Base-by-base conservation (phyloP, 768 basidiomycete species). In the Kwoniella heveanensis region DNA sequence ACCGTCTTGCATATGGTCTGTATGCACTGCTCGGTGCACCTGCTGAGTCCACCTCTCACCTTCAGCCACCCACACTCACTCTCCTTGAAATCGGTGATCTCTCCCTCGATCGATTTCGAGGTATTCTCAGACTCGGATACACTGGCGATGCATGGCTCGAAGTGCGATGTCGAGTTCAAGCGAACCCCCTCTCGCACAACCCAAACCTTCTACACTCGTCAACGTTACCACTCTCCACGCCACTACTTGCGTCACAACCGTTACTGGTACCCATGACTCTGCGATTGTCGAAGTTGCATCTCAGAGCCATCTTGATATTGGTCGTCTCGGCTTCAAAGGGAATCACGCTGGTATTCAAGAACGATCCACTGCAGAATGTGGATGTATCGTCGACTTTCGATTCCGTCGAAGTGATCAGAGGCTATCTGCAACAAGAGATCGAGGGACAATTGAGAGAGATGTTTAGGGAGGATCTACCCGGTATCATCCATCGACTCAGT, bases 321-420 rank as follows among this genome's bases (percentile, higher is more conserved):
- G 94, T 98, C 72, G 91, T 99, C 61, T 97, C 94, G 25, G 90
- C 91, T 70, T 91, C 93, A 78, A 97, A 97, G 76, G 96, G 96
- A 47, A 97, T 98, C 77, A 98, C 96, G 0, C 87, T 99, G 57
- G 96, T 98, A 25, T 99, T 99, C 87, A 98, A 98, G 83, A 98
- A 96, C 36, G 96, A 99, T 81, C 96, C 96, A 1, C 85, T 99
- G 39, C 93, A 99, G 81, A 91, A 92, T 69, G 93, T 99, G 57
- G 91, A 98, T 76, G 98, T 99, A 77, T 93, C 90, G 80, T 90
- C 89, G 79, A 97, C 94, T 1, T 99, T 99, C 74, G 96, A 99
- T 80, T 92, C 91, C 2, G 95, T 99, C 67, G 92, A 91, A 50
- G 94, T 97, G 68, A 96, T 99, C 54, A 91, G 97, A 77, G 93